These are phyloP conservation scores for Podaxis pistillaris DNA, from an alignment of 768 basidiomycete genomes.

Conservation along the genomic window DNA sequence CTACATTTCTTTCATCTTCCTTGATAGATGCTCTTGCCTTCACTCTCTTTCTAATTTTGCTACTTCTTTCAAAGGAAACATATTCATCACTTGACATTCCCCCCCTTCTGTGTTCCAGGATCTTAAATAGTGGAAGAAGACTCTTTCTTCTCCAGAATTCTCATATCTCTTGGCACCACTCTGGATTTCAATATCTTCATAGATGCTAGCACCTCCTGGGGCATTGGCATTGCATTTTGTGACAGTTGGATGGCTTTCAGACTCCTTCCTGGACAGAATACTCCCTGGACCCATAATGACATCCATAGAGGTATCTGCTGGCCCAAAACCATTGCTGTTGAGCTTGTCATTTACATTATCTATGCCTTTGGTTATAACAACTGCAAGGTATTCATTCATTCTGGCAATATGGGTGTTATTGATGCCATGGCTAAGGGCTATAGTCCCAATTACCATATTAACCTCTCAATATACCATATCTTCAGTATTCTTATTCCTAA, in stretches of 20 bases:
- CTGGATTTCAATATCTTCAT: not conserved
- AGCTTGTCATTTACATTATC: no score
- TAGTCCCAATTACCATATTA: no score
- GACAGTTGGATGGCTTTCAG: not conserved
- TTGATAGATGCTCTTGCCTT: conserved; percentile 18
- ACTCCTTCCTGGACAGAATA: no score
- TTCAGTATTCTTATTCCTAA: no score
- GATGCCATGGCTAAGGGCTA: no score
- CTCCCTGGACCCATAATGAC: no score
- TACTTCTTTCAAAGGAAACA: conserved; percentile 9
- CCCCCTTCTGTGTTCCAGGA: not conserved
- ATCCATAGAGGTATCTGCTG: no score
- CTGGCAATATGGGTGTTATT: no score
- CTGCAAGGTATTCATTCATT: no score
- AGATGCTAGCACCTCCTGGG: not conserved
- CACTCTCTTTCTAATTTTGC: conserved; percentile 23
- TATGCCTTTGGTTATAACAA: no score
- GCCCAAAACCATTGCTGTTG: no score
- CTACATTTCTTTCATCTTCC: conserved; percentile 29
- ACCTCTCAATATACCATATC: no score
- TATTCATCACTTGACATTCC: not conserved
- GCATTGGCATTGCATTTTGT: not conserved
- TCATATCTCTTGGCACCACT: not conserved
- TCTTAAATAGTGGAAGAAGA: not conserved
- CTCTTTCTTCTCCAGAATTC: not conserved